Percentiles rank a stretch among this genome's conserved stretches.
Conservation (phyloP, 768 basidiomycete species). For the Xerocomellus amylosporus region DNA sequence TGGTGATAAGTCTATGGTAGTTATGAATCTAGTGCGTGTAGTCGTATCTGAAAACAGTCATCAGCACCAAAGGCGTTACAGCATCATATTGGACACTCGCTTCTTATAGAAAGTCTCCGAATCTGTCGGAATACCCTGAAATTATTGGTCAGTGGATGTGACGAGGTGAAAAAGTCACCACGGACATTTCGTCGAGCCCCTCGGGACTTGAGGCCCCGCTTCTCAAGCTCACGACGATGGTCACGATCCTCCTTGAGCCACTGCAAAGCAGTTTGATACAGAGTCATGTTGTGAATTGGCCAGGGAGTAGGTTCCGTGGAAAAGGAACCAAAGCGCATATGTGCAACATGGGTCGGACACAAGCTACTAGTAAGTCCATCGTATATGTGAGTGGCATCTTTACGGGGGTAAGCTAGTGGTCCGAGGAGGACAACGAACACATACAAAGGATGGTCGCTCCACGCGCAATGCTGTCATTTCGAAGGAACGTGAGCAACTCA, state of each 20-base stretch:
- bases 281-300: slow-evolving; percentile 44
- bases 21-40: slow-evolving; percentile 36
- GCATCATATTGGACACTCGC: slow-evolving; percentile 39
- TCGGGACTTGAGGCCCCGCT: slow-evolving; percentile 51
- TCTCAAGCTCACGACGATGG: slow-evolving; percentile 56
- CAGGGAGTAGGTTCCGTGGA: slow-evolving; percentile 66
- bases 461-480: slow-evolving; percentile 72
- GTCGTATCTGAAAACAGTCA: slow-evolving; percentile 42
- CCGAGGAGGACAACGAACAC: slow-evolving; percentile 22
- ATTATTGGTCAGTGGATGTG: slow-evolving; percentile 2
- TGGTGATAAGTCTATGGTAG: neutral
- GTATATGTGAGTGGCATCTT: slow-evolving; percentile 97
- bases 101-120: slow-evolving; percentile 85
- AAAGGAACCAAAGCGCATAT: slow-evolving; percentile 84
- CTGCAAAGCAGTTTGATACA: slow-evolving; percentile 74
- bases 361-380: slow-evolving; percentile 67
- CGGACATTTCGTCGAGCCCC: slow-evolving; percentile 61
- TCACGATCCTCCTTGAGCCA: slow-evolving; percentile 89
- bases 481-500: slow-evolving; percentile 85
- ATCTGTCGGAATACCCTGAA: slow-evolving; percentile 61
- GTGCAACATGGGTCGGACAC: slow-evolving; percentile 93
- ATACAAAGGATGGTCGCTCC: slow-evolving; percentile 85
- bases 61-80: slow-evolving; percentile 2
- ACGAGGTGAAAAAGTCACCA: slow-evolving; percentile 12
- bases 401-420: slow-evolving; percentile 2